Percentiles rank a stretch among this genome's conserved stretches.
Evolutionary conservation across 1,284 basidiomycete species (phyloP).

Genomic region (Cutaneotrichosporon mucoides): DNA sequence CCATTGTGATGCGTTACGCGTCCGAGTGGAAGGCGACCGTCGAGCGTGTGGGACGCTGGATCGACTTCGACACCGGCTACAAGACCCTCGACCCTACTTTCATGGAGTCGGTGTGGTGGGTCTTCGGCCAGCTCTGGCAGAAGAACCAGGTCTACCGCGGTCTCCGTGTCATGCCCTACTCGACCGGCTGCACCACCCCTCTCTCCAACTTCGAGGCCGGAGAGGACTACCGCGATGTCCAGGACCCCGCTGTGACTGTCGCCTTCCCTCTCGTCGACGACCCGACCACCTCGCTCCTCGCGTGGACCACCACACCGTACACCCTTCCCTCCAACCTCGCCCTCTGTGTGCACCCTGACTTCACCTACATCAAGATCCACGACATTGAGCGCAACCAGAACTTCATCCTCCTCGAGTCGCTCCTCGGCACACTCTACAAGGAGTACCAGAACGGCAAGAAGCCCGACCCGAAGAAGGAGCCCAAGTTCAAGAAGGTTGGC

Average conservation of each 20-base stretch:
- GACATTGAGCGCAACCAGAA: conserved; percentile 83
- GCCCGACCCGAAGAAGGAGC: conserved; percentile 65
- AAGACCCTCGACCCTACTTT: conserved; percentile 91
- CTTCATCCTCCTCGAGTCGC: conserved; percentile 87
- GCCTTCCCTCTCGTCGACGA: conserved; percentile 91
- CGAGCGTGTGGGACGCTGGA: conserved; percentile 98
- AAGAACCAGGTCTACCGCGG: conserved; percentile 95
- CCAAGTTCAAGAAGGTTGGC: conserved; percentile 88
- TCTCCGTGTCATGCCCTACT: conserved; percentile 96
- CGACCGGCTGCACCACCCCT: conserved; percentile 92
- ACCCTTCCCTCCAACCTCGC: conserved; percentile 94
- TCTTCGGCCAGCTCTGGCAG: conserved; percentile 88
- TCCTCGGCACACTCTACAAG: conserved; percentile 89
- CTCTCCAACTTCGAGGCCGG: conserved; percentile 98
- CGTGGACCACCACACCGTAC: conserved; percentile 99
- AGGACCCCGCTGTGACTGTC: conserved; percentile 92
- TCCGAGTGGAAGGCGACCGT: conserved; percentile 91
- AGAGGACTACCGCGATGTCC: conserved; percentile 86
- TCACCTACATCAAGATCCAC: conserved; percentile 95
- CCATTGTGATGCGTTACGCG: conserved; percentile 97
- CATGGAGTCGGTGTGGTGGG: conserved; percentile 99
- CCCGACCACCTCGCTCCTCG: conserved; percentile 81
- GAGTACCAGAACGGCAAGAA: conserved; percentile 60
- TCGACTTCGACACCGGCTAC: conserved; percentile 99
- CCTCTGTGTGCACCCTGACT: conserved; percentile 93